Percentiles rank a stretch among this genome's conserved stretches.
Evolutionary conservation across 2,329 filamentous ascomycete species (phyloP).

Genomic region (Clarireedia monteithiana): DNA sequence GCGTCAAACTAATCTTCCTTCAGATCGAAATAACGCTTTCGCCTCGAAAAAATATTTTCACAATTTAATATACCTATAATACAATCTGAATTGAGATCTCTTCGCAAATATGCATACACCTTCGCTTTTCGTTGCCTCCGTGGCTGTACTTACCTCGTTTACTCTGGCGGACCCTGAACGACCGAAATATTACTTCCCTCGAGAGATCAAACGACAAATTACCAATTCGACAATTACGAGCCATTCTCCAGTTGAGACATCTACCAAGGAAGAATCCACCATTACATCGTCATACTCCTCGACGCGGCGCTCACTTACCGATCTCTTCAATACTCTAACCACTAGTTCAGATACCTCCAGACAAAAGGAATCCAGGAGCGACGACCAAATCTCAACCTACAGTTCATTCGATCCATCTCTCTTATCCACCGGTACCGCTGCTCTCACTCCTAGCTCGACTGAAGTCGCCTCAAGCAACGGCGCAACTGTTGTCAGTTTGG

Average conservation of each 20-base stretch:
- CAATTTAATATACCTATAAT: conserved; percentile 6
- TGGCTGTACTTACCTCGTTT: conserved; percentile 41
- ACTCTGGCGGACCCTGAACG: conserved; percentile 37
- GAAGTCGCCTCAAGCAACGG: background rate
- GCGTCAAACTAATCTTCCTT: conserved; percentile 17
- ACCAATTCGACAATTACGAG: conserved; percentile 20
- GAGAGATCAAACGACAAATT: conserved; percentile 45
- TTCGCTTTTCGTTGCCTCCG: conserved; percentile 40
- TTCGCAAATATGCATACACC: conserved; percentile 41
- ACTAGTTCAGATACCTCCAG: background rate
- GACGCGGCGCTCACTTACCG: conserved; percentile 15
- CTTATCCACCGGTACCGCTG: too few species aligned
- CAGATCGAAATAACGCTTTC: conserved; percentile 4
- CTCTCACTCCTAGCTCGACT: background rate
- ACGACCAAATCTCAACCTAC: background rate
- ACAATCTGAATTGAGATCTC: background rate
- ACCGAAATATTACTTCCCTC: conserved; percentile 50
- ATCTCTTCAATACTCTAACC: background rate
- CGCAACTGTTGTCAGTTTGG: background rate
- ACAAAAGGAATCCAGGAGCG: background rate
- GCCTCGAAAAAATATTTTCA: conserved; percentile 1
- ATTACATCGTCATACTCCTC: conserved; percentile 7
- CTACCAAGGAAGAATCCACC: conserved; percentile 9
- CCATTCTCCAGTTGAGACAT: conserved; percentile 10
- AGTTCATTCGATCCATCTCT: background rate